Base-by-base conservation (phyloP, 257 asterid species). In the Ilex asprella region DNA sequence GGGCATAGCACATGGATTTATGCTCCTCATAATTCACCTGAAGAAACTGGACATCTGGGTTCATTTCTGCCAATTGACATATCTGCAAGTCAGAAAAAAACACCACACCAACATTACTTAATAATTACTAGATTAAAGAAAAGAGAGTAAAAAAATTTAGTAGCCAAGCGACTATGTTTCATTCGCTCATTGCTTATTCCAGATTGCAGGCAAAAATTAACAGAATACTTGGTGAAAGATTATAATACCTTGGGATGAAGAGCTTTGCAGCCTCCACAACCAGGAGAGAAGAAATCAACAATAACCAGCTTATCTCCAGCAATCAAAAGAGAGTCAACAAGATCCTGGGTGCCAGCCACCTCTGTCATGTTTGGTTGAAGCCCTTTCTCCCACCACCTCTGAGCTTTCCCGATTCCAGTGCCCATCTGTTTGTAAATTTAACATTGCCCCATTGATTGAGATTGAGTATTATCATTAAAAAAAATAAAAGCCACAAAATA, bases 361-460 rank as follows among this genome's bases (percentile, higher is more conserved):
- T 75, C 81, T 53, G 60, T 79, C 81, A 79, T 79, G 64, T 79
- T 79, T 10, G 79, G 81, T 54, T 69, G 67, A 55, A 72, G 55
- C n/a, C 81, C 79, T 67, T 72, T 79, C 63, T 75, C 81, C 84
- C 84, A 79, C 84, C 84, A 79, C 63, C 56, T 79, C 12, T 67
- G 81, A 58, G 70, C 67, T 68, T 68, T 76, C 46, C 59, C 74
- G 31, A 76, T 63, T 62, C 68, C 68, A 56, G 55, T 27, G 64
- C 73, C 63, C 68, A 69, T 39, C 73, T 69, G 73, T 62, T 12
- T 6, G 46, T 39, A 67, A 11, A 39, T 47, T 59, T 29, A 61
- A 47, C 13, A 11, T 35, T 3, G 8, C 41, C 41, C 41, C 2
- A 35, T 35, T 35, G 2, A 8, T 35, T 35, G 41, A 35, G 5